Conservation (phyloP, 208 protist genomes). For the Acanthamoeba triangularis region DNA sequence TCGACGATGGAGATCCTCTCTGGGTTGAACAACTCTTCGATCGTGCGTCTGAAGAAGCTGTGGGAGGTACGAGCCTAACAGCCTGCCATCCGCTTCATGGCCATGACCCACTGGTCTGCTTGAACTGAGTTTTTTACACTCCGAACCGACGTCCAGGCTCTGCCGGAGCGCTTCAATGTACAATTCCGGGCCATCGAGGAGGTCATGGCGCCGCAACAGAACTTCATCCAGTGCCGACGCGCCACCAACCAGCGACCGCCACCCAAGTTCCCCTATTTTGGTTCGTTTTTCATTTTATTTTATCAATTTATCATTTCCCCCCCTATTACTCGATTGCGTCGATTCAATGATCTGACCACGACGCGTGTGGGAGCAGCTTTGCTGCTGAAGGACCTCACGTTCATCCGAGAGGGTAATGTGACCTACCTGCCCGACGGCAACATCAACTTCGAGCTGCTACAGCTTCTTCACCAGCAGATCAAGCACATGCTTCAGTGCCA, state of each 20-base stretch:
- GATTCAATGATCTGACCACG: neutral
- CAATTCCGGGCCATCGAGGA: conserved; percentile 48
- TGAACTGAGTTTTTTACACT: no score
- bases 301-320: no score
- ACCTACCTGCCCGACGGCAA: conserved; percentile 61
- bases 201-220: conserved; percentile 39
- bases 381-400: conserved; percentile 50
- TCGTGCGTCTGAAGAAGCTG: neutral
- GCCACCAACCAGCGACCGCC: neutral
- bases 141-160: no score
- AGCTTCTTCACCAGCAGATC: conserved; percentile 55
- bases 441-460: conserved; percentile 68
- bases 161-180: conserved; percentile 29
- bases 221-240: conserved; percentile 20
- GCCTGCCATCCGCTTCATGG: no score
- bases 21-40: conserved; percentile 49
- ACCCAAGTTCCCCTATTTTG: conserved; percentile 66
- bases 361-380: neutral
- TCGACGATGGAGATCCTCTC: conserved; percentile 59
- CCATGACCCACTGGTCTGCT: no score
- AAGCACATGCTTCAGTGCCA: conserved; percentile 36
- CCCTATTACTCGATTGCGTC: no score
- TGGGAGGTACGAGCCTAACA: neutral
- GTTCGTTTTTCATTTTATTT: no score
- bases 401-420: conserved; percentile 56